Evolutionary conservation across 768 basidiomycete genomes (phyloP).

Genomic region (Lactarius evosmus): DNA sequence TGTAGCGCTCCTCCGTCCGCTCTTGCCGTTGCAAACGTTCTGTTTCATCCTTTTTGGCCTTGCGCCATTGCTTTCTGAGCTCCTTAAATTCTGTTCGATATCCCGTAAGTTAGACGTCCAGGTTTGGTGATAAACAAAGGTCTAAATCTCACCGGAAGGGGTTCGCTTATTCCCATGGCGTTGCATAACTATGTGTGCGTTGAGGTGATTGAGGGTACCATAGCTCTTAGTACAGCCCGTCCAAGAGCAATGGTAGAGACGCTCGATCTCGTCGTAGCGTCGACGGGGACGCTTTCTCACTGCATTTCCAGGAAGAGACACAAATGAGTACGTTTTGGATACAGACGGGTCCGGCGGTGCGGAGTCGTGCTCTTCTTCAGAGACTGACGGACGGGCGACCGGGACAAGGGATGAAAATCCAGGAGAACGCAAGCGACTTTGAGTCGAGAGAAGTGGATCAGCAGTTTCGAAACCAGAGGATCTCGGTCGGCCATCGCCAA

Average conservation of each 20-base stretch:
- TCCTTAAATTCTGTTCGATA: conserved; percentile 87
- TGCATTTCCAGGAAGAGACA: conserved; percentile 74
- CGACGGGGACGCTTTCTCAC: conserved; percentile 82
- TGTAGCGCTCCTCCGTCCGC: conserved; percentile 14
- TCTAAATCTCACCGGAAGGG: conserved; percentile 69
- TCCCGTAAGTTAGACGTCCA: conserved; percentile 25
- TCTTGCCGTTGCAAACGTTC: conserved; percentile 20
- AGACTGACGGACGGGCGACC: conserved; percentile 20
- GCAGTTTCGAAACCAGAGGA: conserved; percentile 21
- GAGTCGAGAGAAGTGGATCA: conserved; percentile 16
- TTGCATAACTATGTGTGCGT: conserved; percentile 98
- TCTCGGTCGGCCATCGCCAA: conserved; percentile 18
- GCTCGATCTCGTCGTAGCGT: conserved; percentile 93
- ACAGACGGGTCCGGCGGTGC: conserved; percentile 23
- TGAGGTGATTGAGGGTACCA: conserved; percentile 94
- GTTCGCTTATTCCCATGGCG: conserved; percentile 89
- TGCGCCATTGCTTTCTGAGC: conserved; percentile 93
- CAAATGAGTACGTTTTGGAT: conserved; percentile 75
- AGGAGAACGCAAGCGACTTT: conserved; percentile 20
- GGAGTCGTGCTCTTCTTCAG: conserved; percentile 30
- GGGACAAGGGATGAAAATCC: conserved; percentile 19
- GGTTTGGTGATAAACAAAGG: conserved; percentile 1
- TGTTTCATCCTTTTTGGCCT: conserved; percentile 75
- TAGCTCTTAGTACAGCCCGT: conserved; percentile 70
- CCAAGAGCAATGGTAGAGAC: conserved; percentile 79